These are phyloP conservation scores for Micromonas commoda DNA, from an alignment of 139 green algal species.

Conservation along the genomic window DNA sequence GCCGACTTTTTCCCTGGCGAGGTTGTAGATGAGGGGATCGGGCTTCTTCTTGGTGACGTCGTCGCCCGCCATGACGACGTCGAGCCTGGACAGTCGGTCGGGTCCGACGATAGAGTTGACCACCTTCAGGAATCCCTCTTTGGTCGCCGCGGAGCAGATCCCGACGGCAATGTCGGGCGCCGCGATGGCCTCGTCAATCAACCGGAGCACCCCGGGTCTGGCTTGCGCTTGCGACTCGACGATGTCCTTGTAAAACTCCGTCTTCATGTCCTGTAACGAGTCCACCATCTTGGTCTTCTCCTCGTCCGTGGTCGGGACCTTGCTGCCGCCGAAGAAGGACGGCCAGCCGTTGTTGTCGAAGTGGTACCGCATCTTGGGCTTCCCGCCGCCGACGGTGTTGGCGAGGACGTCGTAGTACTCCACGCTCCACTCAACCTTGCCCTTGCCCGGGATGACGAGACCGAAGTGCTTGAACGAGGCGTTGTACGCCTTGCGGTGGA, in stretches of 20 bases:
- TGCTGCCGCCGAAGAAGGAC: constrained; percentile 32
- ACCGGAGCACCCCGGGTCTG: constrained; percentile 25
- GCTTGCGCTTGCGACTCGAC: constrained; percentile 37
- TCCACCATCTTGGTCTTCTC: constrained; percentile 73
- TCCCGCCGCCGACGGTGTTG: constrained; percentile 81
- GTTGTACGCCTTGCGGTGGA: constrained; percentile 87
- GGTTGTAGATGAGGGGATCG: constrained; percentile 68
- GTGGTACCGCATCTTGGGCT: constrained; percentile 87
- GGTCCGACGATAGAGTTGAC: constrained; percentile 31
- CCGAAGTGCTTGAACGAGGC: constrained; percentile 59
- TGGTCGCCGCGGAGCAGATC: constrained; percentile 34
- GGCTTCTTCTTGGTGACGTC: constrained; percentile 63
- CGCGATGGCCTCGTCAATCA: constrained; percentile 38
- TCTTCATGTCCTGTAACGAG: constrained; percentile 63
- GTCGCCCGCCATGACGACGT: constrained; percentile 36
- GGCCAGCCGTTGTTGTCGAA: constrained; percentile 78
- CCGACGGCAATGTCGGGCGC: constrained; percentile 20
- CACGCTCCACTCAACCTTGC: constrained; percentile 58
- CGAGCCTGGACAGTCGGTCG: constrained; percentile 31
- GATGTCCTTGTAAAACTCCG: constrained; percentile 51
- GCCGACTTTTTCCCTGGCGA: constrained; percentile 35
- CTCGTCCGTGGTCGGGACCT: constrained; percentile 51
- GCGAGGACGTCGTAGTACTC: constrained; percentile 84
- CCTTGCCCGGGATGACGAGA: neutral
- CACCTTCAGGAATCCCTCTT: constrained; percentile 30